Conservation (phyloP, 768 basidiomycete genomes). For the Suillus subluteus region DNA sequence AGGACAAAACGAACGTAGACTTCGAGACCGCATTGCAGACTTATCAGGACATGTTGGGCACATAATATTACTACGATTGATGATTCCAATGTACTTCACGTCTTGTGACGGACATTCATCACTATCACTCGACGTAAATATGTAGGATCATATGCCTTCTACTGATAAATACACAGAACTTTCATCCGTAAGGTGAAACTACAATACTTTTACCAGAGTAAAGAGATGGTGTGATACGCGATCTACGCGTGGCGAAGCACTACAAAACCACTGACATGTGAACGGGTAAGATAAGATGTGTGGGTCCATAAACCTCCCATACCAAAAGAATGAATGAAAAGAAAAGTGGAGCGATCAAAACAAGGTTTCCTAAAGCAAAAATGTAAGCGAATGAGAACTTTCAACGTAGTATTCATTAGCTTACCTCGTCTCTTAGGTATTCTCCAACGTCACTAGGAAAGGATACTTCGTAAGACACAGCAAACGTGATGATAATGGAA, state of each 20-base stretch:
- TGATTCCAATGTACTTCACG: neutral
- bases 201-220: slow-evolving; percentile 34
- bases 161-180: slow-evolving; percentile 12
- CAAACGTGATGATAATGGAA: slow-evolving; percentile 1
- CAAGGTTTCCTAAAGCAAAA: slow-evolving; percentile 65
- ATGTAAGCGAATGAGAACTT: slow-evolving; percentile 20
- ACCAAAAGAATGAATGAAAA: slow-evolving; percentile 22
- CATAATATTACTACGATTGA: neutral
- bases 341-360: slow-evolving; percentile 48
- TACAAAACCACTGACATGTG: slow-evolving; percentile 41
- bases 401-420: slow-evolving; percentile 18
- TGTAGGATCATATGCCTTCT: slow-evolving; percentile 1
- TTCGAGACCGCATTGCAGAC: neutral
- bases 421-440: slow-evolving; percentile 94
- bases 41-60: neutral
- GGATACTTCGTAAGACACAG: slow-evolving; percentile 12
- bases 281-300: slow-evolving; percentile 11
- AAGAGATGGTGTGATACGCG: slow-evolving; percentile 9
- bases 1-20: neutral
- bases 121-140: neutral
- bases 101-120: neutral
- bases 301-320: slow-evolving; percentile 22
- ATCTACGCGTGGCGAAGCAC: slow-evolving; percentile 42
- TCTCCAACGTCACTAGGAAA: slow-evolving; percentile 88
- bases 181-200: slow-evolving; percentile 15